Percentiles rank a stretch among this genome's conserved stretches.
phyloP scores from a whole-genome alignment of 768 basidiomycete species.

The Boletus reticulatus region DNA sequence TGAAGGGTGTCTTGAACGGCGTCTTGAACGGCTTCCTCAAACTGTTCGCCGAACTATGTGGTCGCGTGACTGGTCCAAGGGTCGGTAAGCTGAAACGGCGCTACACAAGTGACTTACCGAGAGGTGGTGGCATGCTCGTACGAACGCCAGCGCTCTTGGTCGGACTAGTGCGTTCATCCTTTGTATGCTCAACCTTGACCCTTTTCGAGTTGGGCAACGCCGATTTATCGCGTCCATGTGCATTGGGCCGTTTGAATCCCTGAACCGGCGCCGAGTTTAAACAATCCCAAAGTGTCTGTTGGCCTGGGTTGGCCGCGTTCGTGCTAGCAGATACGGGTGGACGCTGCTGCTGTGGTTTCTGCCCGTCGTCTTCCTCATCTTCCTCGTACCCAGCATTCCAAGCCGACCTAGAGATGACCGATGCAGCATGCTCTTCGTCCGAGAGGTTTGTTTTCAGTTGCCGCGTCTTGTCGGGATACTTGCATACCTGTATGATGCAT shows the following conservation, averaged over 20 bases:
- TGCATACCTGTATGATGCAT: slow-evolving; percentile 59
- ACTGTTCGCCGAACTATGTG: slow-evolving; percentile 38
- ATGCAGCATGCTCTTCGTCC: slow-evolving; percentile 32
- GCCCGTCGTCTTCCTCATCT: slow-evolving; percentile 17
- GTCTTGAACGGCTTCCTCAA: slow-evolving; percentile 56
- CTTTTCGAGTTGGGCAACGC: slow-evolving; percentile 20
- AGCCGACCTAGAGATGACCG: slow-evolving; percentile 15
- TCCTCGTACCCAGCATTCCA: slow-evolving; percentile 30
- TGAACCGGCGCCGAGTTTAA: slow-evolving; percentile 11
- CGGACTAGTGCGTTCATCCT: background rate
- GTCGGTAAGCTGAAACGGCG: background rate
- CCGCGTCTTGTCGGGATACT: slow-evolving; percentile 66
- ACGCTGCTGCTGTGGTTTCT: background rate
- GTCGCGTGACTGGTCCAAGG: slow-evolving; percentile 42
- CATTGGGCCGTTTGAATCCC: slow-evolving; percentile 27
- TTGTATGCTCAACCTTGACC: slow-evolving; percentile 13
- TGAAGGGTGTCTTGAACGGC: slow-evolving; percentile 38
- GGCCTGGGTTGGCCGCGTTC: slow-evolving; percentile 2
- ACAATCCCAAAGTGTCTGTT: slow-evolving; percentile 24
- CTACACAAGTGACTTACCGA: slow-evolving; percentile 16
- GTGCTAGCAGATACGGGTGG: background rate
- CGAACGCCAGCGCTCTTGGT: background rate
- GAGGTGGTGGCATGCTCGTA: slow-evolving; percentile 18
- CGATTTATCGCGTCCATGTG: slow-evolving; percentile 4
- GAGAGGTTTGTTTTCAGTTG: slow-evolving; percentile 51